These are phyloP conservation scores for Metschnikowia drakensbergensis DNA, from an alignment of 805 yeast genomes.

Conservation along the genomic window DNA sequence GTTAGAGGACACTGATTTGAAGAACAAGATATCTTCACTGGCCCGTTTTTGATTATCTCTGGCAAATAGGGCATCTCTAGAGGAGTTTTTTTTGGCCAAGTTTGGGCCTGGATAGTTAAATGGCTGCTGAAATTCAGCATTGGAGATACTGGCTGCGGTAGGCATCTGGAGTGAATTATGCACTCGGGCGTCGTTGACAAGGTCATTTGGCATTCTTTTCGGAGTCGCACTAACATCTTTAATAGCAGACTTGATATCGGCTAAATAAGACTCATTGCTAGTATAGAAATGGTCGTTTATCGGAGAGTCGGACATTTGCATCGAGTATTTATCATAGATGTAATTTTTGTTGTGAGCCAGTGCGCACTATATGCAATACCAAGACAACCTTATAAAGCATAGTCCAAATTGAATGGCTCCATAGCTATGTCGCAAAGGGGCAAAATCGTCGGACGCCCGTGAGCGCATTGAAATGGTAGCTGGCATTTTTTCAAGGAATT, in stretches of 20 bases:
- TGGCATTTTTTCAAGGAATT: slow-evolving; percentile 43
- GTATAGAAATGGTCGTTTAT: slow-evolving; percentile 9
- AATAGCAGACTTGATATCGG: slow-evolving; percentile 3
- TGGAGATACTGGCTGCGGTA: neutral
- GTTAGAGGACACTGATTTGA: slow-evolving; percentile 6
- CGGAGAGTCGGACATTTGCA: slow-evolving; percentile 7
- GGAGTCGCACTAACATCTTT: slow-evolving; percentile 12
- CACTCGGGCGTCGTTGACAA: slow-evolving; percentile 11
- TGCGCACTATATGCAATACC: slow-evolving; percentile 1
- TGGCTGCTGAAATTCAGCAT: neutral
- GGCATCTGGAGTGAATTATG: slow-evolving; percentile 5
- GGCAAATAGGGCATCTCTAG: neutral
- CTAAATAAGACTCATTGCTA: slow-evolving; percentile 3
- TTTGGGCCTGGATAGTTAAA: neutral
- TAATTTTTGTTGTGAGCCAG: neutral
- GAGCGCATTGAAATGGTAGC: slow-evolving; percentile 78
- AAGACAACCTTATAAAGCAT: neutral
- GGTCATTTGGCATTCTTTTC: slow-evolving; percentile 12
- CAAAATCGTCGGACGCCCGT: slow-evolving; percentile 72
- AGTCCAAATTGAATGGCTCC: neutral
- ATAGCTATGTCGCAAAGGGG: slow-evolving; percentile 36
- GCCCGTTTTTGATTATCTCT: neutral
- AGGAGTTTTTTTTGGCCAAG: neutral
- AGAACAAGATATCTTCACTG: slow-evolving; percentile 5
- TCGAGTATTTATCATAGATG: neutral